Evolutionary conservation across 2,329 filamentous ascomycete species (phyloP).

Genomic region (Sporothrix humicola): DNA sequence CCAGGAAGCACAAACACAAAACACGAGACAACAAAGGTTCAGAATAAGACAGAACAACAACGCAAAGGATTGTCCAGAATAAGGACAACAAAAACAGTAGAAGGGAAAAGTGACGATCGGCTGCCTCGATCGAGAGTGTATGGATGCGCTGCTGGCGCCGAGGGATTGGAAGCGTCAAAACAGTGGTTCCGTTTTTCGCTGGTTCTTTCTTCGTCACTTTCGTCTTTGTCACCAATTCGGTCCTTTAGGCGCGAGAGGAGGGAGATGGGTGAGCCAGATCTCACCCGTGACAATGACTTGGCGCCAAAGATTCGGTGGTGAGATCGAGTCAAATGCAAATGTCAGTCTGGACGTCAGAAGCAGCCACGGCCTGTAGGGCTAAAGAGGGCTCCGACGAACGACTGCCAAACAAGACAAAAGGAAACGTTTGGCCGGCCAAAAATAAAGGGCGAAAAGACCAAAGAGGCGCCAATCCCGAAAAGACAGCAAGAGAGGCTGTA

Average conservation of each 20-base stretch:
- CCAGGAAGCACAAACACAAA: conserved; percentile 2
- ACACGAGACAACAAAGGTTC: neutral
- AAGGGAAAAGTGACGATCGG: too few relatives aligned
- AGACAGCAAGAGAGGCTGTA: neutral
- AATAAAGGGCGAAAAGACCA: too few relatives aligned
- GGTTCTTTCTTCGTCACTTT: neutral
- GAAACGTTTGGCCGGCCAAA: too few relatives aligned
- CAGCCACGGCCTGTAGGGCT: too few relatives aligned
- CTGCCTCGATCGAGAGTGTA: neutral
- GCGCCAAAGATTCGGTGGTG: too few relatives aligned
- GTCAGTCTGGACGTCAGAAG: too few relatives aligned
- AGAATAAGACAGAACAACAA: too few relatives aligned
- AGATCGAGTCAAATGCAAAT: too few relatives aligned
- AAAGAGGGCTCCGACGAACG: neutral
- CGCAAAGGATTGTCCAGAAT: too few relatives aligned
- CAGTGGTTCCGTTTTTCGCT: too few relatives aligned
- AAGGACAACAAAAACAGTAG: too few relatives aligned
- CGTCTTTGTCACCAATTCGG: neutral
- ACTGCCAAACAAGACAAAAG: neutral
- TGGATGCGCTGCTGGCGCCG: neutral
- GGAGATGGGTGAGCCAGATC: neutral
- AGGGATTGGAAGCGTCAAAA: neutral
- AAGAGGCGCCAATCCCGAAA: neutral
- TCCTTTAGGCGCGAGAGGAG: neutral
- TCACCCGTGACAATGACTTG: conserved; percentile 2